A percentile compares a stretch with the other conserved stretches of the same genome.
phyloP scores from a whole-genome alignment of 192 early-diverging fungal species.

The Thamnidium elegans region DNA sequence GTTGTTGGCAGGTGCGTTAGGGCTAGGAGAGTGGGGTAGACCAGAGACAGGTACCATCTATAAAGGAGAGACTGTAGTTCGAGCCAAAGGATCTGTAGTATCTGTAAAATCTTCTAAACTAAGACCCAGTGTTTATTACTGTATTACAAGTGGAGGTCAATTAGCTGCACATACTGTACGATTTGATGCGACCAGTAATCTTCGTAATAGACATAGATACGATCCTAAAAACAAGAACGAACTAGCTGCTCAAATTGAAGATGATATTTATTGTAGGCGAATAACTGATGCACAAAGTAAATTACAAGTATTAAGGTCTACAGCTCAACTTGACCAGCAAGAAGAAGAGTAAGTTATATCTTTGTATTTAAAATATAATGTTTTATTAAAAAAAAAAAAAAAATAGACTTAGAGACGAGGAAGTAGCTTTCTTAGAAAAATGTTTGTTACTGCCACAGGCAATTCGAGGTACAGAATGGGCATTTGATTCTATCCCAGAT shows the following conservation, averaged over 20 bases:
- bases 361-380: neutral
- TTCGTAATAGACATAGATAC: neutral
- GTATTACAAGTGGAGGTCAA: constrained; percentile 21
- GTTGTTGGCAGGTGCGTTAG: constrained; percentile 8
- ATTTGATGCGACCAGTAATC: neutral
- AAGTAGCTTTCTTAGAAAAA: neutral
- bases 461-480: constrained; percentile 12
- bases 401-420: neutral
- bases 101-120: constrained; percentile 5
- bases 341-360: neutral
- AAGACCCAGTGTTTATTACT: constrained; percentile 18
- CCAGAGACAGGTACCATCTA: neutral
- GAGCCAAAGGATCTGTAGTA: constrained; percentile 17
- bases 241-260: constrained; percentile 18
- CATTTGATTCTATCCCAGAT: constrained; percentile 16
- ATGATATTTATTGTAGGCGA: constrained; percentile 10
- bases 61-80: constrained; percentile 11
- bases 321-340: neutral
- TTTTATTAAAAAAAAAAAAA: neutral
- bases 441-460: neutral
- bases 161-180: constrained; percentile 20
- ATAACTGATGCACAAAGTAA: neutral
- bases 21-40: constrained; percentile 24
- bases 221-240: neutral
- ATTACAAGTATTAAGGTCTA: neutral